Conservation (phyloP, 352 stramenopile genomes). For the Globisporangium iwayamae region DNA sequence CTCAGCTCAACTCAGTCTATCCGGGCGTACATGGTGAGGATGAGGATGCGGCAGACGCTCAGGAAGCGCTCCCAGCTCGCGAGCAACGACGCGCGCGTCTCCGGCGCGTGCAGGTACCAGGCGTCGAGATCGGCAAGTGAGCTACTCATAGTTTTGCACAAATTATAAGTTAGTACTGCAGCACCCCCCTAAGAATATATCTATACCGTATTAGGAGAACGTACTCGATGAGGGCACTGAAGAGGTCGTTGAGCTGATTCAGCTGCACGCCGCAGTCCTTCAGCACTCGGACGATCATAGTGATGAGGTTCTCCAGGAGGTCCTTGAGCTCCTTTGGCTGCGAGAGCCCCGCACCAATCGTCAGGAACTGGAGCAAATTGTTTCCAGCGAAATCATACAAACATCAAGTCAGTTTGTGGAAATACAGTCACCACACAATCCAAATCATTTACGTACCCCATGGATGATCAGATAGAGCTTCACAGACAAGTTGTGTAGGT, state of each 20-base stretch:
- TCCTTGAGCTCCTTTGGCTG: constrained; percentile 77
- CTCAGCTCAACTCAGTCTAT: constrained; percentile 6
- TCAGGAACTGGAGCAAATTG: constrained; percentile 33
- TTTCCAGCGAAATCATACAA: background rate
- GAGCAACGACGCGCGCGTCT: constrained; percentile 53
- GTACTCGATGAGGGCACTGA: constrained; percentile 64
- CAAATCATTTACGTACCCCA: constrained; percentile 24
- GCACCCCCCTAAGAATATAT: background rate
- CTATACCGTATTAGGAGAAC: background rate
- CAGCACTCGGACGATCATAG: constrained; percentile 53
- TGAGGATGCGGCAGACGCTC: constrained; percentile 50
- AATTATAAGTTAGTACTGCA: background rate
- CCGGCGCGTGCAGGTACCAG: constrained; percentile 67
- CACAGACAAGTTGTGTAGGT: constrained; percentile 28
- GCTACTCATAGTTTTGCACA: constrained; percentile 13
- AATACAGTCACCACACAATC: background rate
- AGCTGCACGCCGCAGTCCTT: constrained; percentile 48
- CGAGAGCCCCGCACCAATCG: constrained; percentile 68
- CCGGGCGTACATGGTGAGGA: constrained; percentile 55
- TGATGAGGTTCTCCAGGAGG: constrained; percentile 57
- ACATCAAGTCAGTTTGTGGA: background rate
- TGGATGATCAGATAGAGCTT: constrained; percentile 69
- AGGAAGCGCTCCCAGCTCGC: constrained; percentile 73
- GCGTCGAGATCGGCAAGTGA: constrained; percentile 58
- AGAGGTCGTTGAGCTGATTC: constrained; percentile 48